These are phyloP conservation scores for Penicillium malachiteum DNA, from an alignment of 495 filamentous ascomycete genomes.

Conservation along the genomic window DNA sequence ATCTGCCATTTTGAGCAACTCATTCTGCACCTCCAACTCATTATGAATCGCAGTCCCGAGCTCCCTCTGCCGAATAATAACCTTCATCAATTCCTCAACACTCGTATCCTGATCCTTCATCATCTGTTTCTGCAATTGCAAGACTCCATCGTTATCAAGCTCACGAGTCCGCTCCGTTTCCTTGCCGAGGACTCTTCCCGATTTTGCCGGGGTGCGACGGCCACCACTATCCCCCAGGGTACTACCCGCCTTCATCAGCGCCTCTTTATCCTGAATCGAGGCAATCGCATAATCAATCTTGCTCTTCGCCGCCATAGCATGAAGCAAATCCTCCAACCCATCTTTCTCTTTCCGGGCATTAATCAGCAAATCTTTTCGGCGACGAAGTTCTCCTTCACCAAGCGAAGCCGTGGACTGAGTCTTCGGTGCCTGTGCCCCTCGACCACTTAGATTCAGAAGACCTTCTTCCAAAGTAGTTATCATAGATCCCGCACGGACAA, in stretches of 20 bases:
- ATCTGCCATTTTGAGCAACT: constrained; percentile 72
- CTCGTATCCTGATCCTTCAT: constrained; percentile 85
- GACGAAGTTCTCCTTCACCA: constrained; percentile 83
- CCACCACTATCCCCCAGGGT: constrained; percentile 4
- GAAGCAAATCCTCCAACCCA: constrained; percentile 76
- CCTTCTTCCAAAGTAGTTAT: constrained; percentile 69
- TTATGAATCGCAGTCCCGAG: constrained; percentile 81
- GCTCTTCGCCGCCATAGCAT: constrained; percentile 64
- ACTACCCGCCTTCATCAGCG: constrained; percentile 37
- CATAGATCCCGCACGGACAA: constrained; percentile 72
- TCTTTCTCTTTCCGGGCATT: constrained; percentile 81
- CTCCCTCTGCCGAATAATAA: constrained; percentile 78
- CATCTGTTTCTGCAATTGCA: constrained; percentile 79
- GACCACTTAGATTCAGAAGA: constrained; percentile 48
- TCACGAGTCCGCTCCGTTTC: constrained; percentile 88
- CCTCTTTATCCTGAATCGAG: constrained; percentile 55
- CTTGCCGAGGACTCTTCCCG: constrained; percentile 76
- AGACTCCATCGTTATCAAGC: constrained; percentile 83
- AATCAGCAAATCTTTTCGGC: constrained; percentile 75
- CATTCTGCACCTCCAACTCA: constrained; percentile 82
- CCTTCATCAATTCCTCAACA: constrained; percentile 71
- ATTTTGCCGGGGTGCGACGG: constrained; percentile 27
- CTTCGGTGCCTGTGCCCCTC: constrained; percentile 1
- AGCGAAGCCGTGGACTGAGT: constrained; percentile 37
- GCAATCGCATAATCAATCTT: constrained; percentile 46